A percentile compares a stretch with the other conserved stretches of the same genome.
Evolutionary conservation across 2,329 filamentous ascomycete species (phyloP).

Genomic region (Aspergillus puulaauensis): DNA sequence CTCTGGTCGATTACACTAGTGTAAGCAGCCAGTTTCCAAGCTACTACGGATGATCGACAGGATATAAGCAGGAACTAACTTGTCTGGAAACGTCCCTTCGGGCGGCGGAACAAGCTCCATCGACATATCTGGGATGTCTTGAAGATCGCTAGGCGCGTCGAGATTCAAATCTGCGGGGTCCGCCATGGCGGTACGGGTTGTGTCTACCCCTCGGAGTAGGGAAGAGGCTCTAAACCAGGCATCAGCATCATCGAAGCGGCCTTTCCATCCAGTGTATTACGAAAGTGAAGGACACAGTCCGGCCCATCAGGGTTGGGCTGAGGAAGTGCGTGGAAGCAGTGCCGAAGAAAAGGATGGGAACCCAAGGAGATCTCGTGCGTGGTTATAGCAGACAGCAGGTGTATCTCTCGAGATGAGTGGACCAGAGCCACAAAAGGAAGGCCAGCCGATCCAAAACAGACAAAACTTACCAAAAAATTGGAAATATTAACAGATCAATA

Average conservation of each 20-base stretch:
- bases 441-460: not conserved
- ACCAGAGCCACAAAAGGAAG: not conserved
- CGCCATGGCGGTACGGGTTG: conserved; percentile 34
- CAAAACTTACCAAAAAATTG: conserved; percentile 6
- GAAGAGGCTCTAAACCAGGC: conserved; percentile 16
- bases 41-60: not conserved
- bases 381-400: conserved; percentile 30
- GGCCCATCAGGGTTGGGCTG: conserved; percentile 7
- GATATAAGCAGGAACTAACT: conserved; percentile 25
- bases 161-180: conserved; percentile 44
- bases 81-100: conserved; percentile 46
- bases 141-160: conserved; percentile 46
- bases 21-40: conserved; percentile 5
- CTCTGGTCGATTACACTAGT: conserved; percentile 15
- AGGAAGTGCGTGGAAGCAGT: conserved; percentile 43
- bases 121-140: conserved; percentile 45
- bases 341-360: conserved; percentile 16
- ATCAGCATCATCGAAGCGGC: conserved; percentile 20
- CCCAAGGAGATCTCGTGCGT: conserved; percentile 33
- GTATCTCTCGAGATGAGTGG: conserved; percentile 13
- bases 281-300: not conserved
- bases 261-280: not conserved
- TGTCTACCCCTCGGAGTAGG: conserved; percentile 13
- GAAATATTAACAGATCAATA: not conserved
- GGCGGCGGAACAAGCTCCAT: conserved; percentile 44